Percentiles rank a stretch among this genome's conserved stretches.
Conservation (phyloP, 2,329 filamentous ascomycete species). For the Cladosporium oxysporum region DNA sequence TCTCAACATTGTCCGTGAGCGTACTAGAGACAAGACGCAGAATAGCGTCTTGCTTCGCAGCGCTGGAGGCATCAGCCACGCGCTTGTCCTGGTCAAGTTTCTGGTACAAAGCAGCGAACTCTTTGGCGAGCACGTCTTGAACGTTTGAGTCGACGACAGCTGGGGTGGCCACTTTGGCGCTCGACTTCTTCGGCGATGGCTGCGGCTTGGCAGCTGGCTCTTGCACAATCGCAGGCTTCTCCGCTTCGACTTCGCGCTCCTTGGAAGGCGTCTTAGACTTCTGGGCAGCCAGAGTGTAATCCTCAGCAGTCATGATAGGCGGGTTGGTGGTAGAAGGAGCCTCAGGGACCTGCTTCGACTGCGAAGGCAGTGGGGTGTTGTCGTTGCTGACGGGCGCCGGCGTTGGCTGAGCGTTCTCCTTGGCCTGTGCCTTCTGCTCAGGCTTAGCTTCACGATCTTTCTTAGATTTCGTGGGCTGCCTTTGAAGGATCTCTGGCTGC, state of each 20-base stretch:
- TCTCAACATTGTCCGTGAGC: constrained; percentile 70
- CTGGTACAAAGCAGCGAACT: constrained; percentile 59
- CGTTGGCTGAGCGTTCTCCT: constrained; percentile 11
- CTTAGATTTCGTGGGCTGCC: constrained; percentile 26
- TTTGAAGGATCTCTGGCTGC: constrained; percentile 26
- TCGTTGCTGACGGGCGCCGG: constrained; percentile 15
- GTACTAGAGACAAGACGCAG: constrained; percentile 69
- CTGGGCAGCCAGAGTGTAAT: constrained; percentile 47
- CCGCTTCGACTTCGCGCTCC: background rate
- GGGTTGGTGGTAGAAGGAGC: constrained; percentile 31
- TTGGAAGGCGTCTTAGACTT: constrained; percentile 19
- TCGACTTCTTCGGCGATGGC: constrained; percentile 11
- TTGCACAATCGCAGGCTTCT: constrained; percentile 4
- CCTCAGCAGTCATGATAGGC: constrained; percentile 38
- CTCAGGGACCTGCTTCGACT: constrained; percentile 30
- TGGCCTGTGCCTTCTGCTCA: constrained; percentile 22
- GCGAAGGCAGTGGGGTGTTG: constrained; percentile 26
- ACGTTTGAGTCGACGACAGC: constrained; percentile 12
- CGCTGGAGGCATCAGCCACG: constrained; percentile 61
- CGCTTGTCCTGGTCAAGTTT: constrained; percentile 70
- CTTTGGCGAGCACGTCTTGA: constrained; percentile 39
- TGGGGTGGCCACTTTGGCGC: constrained; percentile 1
- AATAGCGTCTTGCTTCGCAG: constrained; percentile 69
- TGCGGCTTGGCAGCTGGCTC: background rate
- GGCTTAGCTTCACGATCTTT: constrained; percentile 13